These are phyloP conservation scores for Phytophthora podocarpi DNA, from an alignment of 352 stramenopile genomes.

Conservation along the genomic window DNA sequence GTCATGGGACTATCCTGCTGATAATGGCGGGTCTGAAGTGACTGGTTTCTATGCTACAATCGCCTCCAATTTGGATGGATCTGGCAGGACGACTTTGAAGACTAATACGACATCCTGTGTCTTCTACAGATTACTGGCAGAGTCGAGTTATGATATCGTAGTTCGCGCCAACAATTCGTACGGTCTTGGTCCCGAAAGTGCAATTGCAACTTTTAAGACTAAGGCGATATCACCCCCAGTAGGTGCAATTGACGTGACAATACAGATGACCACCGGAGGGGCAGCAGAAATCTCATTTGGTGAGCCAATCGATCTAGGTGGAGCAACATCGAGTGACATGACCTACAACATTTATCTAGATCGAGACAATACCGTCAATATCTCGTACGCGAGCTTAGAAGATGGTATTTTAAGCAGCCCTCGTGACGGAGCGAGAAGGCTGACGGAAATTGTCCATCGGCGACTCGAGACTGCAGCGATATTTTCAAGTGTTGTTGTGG, in stretches of 20 bases:
- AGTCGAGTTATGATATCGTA: slow-evolving; percentile 49
- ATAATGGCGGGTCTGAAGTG: slow-evolving; percentile 45
- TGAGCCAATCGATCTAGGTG: slow-evolving; percentile 61
- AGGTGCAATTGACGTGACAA: slow-evolving; percentile 36
- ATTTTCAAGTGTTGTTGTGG: slow-evolving; percentile 36
- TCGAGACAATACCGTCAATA: slow-evolving; percentile 33
- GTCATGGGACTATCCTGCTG: slow-evolving; percentile 42
- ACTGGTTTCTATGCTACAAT: slow-evolving; percentile 39
- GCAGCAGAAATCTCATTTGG: slow-evolving; percentile 54
- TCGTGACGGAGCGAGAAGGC: slow-evolving; percentile 7
- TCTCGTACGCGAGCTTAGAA: slow-evolving; percentile 42
- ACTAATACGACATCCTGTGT: slow-evolving; percentile 16
- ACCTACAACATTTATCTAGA: slow-evolving; percentile 59
- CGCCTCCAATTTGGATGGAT: slow-evolving; percentile 35
- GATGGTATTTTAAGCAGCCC: background rate
- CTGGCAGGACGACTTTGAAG: slow-evolving; percentile 16
- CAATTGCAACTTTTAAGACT: slow-evolving; percentile 41
- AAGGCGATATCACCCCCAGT: slow-evolving; percentile 32
- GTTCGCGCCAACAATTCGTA: slow-evolving; percentile 50
- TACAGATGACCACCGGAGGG: slow-evolving; percentile 44
- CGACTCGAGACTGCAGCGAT: background rate
- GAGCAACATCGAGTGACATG: slow-evolving; percentile 37
- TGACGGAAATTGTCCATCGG: slow-evolving; percentile 12
- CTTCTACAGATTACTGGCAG: slow-evolving; percentile 48
- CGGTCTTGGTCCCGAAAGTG: slow-evolving; percentile 40